Evolutionary conservation across 2,329 filamentous ascomycete species (phyloP), one percentile per base, ranked within the genome.

Genomic region (Mollisia scopiformis): DNA sequence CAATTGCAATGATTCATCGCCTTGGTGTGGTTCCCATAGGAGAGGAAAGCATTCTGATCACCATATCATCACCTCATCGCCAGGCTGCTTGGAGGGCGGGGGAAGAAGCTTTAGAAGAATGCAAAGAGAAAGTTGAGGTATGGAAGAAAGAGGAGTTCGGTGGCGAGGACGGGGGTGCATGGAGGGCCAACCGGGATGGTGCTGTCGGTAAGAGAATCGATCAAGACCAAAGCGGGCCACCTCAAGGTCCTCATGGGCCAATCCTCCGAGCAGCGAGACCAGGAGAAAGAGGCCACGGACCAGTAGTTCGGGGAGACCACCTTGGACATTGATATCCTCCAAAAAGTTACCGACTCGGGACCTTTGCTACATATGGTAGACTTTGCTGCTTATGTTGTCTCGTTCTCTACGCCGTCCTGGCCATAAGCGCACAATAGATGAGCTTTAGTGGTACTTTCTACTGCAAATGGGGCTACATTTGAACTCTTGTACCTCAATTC

Each of bases 91-190:
- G 94, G 94, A 79, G 80, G 69, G 94, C 90, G 0, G 94, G 91
- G 0, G 94, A 98, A 78, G 92, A 96, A 77, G 90, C 93, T 33
- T 78, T 98, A 61, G 94, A 98, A 78, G 80, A 86, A 73, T 92
- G 91, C 72, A 99, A 98, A 79, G 85, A 84, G 58, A 87, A 83
- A 66, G 92, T 92, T n/a, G 95, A 99, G 79, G 88, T 99, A 43
- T 97, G 94, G 94, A 97, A 97, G 78, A 81, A 87, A 66, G 94
- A 98, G 78, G 90, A 92, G 74, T 97, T 97, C 80, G 86, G 84
- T 49, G 89, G 84, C 1, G 89, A 87, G 23, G 88, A 90, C 65
- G 91, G 88, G 16, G 82, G 84, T 6, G 84, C 95, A 47, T 97
- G 93, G 93, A 88, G 92, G 77, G 92, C 91, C 62, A 97, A 97